phyloP scores from a whole-genome alignment of 345 rosid species.

The Anacardium occidentale region DNA sequence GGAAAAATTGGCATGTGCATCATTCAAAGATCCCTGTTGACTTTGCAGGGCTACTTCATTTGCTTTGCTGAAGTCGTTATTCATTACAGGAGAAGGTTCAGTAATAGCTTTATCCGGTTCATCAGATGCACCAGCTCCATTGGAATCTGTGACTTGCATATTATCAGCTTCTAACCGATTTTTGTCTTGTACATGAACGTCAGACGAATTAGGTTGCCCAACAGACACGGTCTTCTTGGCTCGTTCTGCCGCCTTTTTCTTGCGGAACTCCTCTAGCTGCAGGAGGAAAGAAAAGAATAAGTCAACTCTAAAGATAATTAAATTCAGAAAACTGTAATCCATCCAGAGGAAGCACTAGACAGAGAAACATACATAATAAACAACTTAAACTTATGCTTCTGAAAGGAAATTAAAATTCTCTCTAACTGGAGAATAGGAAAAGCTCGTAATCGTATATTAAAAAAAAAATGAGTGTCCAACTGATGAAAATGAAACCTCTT shows the following conservation, averaged over 20 bases:
- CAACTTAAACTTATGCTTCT: not conserved
- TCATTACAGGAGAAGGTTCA: constrained; percentile 26
- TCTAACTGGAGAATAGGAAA: not conserved
- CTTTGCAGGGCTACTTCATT: constrained; percentile 25
- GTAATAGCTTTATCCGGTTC: constrained; percentile 28
- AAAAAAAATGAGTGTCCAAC: not conserved
- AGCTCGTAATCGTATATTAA: too few species aligned
- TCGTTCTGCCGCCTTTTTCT: constrained; percentile 86
- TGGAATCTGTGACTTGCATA: constrained; percentile 37
- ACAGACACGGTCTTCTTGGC: constrained; percentile 59
- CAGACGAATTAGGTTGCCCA: constrained; percentile 40
- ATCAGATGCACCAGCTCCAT: constrained; percentile 51
- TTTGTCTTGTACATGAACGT: constrained; percentile 34
- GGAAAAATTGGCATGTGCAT: constrained; percentile 21
- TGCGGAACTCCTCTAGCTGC: constrained; percentile 96
- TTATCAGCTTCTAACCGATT: constrained; percentile 37
- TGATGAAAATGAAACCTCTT: not conserved
- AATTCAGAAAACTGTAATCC: not conserved
- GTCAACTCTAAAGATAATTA: not conserved
- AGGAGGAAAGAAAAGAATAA: constrained; percentile 10
- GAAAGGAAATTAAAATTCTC: not conserved
- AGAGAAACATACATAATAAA: not conserved
- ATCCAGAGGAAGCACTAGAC: not conserved
- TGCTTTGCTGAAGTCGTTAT: constrained; percentile 16
- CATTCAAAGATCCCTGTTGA: constrained; percentile 32